Evolutionary conservation across 768 basidiomycete species (phyloP), one percentile per base, ranked within the genome.

Genomic region (Tylopilus sp.): DNA sequence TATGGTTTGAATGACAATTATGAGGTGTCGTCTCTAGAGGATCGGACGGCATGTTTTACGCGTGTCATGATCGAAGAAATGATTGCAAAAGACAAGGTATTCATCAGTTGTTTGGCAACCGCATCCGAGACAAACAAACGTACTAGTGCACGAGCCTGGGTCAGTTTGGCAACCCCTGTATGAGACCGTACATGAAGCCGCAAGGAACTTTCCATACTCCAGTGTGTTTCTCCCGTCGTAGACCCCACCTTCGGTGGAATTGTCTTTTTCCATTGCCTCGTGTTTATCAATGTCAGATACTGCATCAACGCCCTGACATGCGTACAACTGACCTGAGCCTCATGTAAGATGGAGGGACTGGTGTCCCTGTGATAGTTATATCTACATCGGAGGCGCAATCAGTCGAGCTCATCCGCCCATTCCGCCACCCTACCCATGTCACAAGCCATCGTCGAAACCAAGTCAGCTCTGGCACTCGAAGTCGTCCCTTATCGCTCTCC

Each of bases 401-500:
- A 46, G 57, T 51, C 44, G 13, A 51, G 25, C 46, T 55, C 40
- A 59, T 45, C 53, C 44, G 53, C 51, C 55, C 18, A 48, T 51
- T 56, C 58, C 48, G 40, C 47, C n/a, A 25, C 35, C 12, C 30
- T 40, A 44, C 31, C 44, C 56, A 70, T 68, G 66, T 68, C 68
- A 9, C 66, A 68, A 51, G 45, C 56, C 46, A 28, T 64, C 41
- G 55, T 47, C 22, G 51, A 49, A 12, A 48, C 46, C 42, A 65
- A 65, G 55, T 50, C 68, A n/a, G 54, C 64, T 39, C 58, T 69
- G 44, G 60, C 66, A 0, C 57, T 69, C 40, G 64, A 68, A 50
- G 53, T 62, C 48, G 33, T 56, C 3, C 57, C 64, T 0, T 66
- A 53, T 50, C 53, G 58, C 21, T 57, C 78, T 52, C 65, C 68